These are phyloP conservation scores for Xylaria sp. DNA, from an alignment of 2,329 filamentous ascomycete species.

Conservation along the genomic window DNA sequence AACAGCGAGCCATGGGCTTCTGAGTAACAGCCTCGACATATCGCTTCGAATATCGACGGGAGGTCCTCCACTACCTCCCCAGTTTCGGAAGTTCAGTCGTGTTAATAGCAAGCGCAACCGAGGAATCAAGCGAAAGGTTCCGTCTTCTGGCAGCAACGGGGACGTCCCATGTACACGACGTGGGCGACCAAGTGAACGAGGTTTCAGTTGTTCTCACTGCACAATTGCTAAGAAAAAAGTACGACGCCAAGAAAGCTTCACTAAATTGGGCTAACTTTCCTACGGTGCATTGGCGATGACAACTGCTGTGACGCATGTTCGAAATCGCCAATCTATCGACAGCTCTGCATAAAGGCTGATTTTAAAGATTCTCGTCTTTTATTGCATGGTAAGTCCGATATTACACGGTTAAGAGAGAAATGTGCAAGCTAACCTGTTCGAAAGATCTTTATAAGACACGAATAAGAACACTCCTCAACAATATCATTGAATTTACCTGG, in stretches of 20 bases:
- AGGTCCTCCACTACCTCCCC: background rate
- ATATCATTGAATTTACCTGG: slow-evolving; percentile 9
- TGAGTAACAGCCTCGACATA: slow-evolving; percentile 23
- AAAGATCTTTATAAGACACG: slow-evolving; percentile 26
- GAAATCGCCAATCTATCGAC: slow-evolving; percentile 25
- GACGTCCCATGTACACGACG: slow-evolving; percentile 15
- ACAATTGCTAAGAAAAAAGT: slow-evolving; percentile 31
- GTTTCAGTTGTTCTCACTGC: slow-evolving; percentile 31
- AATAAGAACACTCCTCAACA: slow-evolving; percentile 20
- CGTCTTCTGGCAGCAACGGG: background rate
- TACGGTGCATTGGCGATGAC: slow-evolving; percentile 17
- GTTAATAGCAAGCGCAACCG: slow-evolving; percentile 10
- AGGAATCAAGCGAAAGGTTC: background rate
- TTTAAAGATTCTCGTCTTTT: slow-evolving; percentile 29
- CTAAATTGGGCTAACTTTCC: slow-evolving; percentile 9
- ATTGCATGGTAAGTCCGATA: slow-evolving; percentile 22
- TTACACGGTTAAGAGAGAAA: too few relatives aligned
- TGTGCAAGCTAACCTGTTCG: background rate
- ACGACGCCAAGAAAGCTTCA: background rate
- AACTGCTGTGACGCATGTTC: slow-evolving; percentile 19
- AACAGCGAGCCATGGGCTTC: background rate
- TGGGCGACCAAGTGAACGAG: slow-evolving; percentile 28
- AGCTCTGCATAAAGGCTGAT: slow-evolving; percentile 27
- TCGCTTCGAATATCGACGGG: slow-evolving; percentile 11
- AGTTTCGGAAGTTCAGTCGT: slow-evolving; percentile 2